A percentile compares a stretch with the other conserved stretches of the same genome.
Evolutionary conservation across 495 filamentous ascomycete species (phyloP).

Genomic region (Friedmanniomyces endolithicus): DNA sequence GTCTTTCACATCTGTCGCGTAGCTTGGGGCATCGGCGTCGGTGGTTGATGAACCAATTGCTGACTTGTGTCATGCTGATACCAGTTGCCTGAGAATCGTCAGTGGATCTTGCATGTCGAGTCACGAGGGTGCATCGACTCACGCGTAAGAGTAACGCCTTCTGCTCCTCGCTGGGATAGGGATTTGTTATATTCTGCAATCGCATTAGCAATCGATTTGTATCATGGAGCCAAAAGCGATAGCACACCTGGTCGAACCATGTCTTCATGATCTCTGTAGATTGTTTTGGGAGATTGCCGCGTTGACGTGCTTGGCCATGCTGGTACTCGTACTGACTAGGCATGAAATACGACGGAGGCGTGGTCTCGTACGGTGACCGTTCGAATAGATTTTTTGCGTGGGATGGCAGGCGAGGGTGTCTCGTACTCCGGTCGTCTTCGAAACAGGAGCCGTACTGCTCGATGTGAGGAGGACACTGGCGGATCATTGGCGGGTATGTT

Average conservation of each 20-base stretch:
- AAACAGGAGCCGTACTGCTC: neutral
- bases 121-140: neutral
- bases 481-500: neutral
- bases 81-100: slow-evolving; percentile 8
- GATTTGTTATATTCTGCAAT: slow-evolving; percentile 17
- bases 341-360: slow-evolving; percentile 6
- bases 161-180: slow-evolving; percentile 20
- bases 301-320: slow-evolving; percentile 13
- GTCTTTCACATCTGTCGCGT: slow-evolving; percentile 14
- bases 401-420: neutral
- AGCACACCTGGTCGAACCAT: slow-evolving; percentile 18
- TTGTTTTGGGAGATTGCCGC: slow-evolving; percentile 18
- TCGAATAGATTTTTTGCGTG: no score
- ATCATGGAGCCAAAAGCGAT: no score
- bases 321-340: slow-evolving; percentile 17
- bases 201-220: neutral
- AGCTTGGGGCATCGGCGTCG: slow-evolving; percentile 19
- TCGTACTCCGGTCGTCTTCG: neutral
- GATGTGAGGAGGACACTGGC: neutral
- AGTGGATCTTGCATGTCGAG: neutral
- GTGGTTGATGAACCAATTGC: slow-evolving; percentile 23
- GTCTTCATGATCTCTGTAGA: slow-evolving; percentile 20
- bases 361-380: neutral
- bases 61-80: slow-evolving; percentile 21
- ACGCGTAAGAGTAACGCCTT: slow-evolving; percentile 15